Percentiles rank a stretch among this genome's conserved stretches.
Evolutionary conservation across 345 rosid species (phyloP).

Genomic region (Microcos paniculata): DNA sequence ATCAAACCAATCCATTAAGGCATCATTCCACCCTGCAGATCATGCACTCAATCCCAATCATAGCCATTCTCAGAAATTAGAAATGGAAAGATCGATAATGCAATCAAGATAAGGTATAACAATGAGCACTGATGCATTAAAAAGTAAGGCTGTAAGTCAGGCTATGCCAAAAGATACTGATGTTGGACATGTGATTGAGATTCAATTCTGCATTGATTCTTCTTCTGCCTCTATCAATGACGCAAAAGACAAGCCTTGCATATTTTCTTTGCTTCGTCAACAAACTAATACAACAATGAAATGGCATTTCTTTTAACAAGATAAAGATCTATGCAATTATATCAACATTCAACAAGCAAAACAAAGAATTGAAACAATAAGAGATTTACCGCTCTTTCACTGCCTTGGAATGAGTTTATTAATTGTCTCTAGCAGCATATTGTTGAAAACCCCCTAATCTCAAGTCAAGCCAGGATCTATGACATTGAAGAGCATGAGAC

Average conservation of each 20-base stretch:
- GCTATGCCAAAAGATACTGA: not conserved
- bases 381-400: conserved; percentile 1
- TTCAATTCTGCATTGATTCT: not conserved
- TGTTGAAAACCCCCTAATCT: not conserved
- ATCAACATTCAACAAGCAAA: not conserved
- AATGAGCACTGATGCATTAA: not conserved
- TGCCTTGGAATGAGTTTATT: not conserved
- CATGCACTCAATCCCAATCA: not conserved
- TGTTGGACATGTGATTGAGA: not conserved
- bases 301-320: not conserved
- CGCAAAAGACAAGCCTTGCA: not conserved
- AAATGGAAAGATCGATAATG: not conserved
- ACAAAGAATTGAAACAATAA: not conserved
- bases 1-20: not conserved
- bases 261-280: not conserved
- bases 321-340: not conserved
- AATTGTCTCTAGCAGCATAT: not conserved
- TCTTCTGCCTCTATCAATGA: not conserved
- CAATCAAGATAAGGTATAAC: not conserved
- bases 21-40: too few species aligned
- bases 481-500: not conserved
- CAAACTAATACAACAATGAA: not conserved
- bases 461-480: not conserved
- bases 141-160: not conserved
- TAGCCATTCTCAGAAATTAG: not conserved